Percentiles rank a stretch among this genome's conserved stretches.
These are phyloP conservation scores for Apostasia shenzhenica DNA, from an alignment of 106 monocot genomes.

Conservation along the genomic window DNA sequence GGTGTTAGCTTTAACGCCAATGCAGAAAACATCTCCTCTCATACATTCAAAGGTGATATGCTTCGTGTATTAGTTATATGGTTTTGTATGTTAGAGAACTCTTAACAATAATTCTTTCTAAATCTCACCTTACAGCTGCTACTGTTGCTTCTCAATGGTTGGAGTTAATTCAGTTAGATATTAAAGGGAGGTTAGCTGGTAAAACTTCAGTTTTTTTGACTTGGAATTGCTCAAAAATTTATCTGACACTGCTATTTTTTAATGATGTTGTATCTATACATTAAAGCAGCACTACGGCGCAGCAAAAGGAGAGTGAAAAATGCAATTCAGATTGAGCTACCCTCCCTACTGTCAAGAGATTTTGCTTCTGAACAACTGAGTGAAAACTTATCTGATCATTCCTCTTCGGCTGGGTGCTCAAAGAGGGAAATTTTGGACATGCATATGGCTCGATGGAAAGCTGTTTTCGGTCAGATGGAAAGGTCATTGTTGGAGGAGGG, in stretches of 20 bases:
- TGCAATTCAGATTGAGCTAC: constrained; percentile 64
- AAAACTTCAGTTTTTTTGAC: constrained; percentile 7
- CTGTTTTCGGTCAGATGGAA: constrained; percentile 78
- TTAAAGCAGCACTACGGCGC: constrained; percentile 46
- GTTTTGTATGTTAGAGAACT: neutral
- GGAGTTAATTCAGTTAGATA: constrained; percentile 75
- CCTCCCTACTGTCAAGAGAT: constrained; percentile 51
- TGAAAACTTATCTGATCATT: constrained; percentile 13
- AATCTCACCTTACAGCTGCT: constrained; percentile 43
- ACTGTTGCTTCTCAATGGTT: constrained; percentile 82
- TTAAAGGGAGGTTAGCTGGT: constrained; percentile 76
- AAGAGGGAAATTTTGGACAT: constrained; percentile 16
- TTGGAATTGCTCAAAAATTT: neutral
- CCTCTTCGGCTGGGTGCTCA: constrained; percentile 12
- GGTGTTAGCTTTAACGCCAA: constrained; percentile 23
- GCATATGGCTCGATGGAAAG: constrained; percentile 64
- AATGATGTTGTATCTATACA: constrained; percentile 5
- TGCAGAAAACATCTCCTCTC: constrained; percentile 34
- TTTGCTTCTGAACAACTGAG: constrained; percentile 30
- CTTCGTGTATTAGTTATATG: neutral
- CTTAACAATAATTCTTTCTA: constrained; percentile 5
- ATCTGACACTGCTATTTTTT: neutral
- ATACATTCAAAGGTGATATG: constrained; percentile 68
- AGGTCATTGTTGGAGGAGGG: constrained; percentile 57
- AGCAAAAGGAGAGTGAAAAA: constrained; percentile 83